Conservation (phyloP, 2,329 filamentous ascomycete species). For the Fusarium sp. region DNA sequence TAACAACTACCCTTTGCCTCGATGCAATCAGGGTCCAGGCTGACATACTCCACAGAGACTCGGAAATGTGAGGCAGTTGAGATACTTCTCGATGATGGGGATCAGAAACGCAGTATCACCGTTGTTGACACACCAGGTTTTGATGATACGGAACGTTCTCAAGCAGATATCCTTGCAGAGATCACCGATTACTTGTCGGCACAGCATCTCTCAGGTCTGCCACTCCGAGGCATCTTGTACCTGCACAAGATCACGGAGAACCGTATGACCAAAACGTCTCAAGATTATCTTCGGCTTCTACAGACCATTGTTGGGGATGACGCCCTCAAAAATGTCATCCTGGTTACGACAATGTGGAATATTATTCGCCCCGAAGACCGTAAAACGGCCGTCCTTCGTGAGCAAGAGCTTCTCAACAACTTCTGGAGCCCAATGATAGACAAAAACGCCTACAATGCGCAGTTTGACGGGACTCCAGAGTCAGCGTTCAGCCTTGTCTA, state of each 20-base stretch:
- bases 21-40: fast-evolving
- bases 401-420: neutral
- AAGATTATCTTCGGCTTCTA: neutral
- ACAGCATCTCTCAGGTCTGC: neutral
- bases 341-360: conserved; percentile 3
- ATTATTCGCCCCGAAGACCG: neutral
- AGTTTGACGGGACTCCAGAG: neutral
- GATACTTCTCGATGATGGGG: neutral
- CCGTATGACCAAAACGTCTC: neutral
- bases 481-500: neutral
- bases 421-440: conserved; percentile 1
- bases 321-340: neutral
- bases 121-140: conserved; percentile 1
- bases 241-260: neutral
- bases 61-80: neutral
- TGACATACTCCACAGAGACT: neutral
- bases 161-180: neutral
- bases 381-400: neutral
- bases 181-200: neutral
- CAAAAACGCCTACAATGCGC: neutral
- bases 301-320: neutral
- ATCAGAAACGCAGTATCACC: neutral
- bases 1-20: fast-evolving
- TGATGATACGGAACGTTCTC: neutral
- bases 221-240: neutral